phyloP scores from a whole-genome alignment of 306 rosid genomes.

The Prunus armeniaca region DNA sequence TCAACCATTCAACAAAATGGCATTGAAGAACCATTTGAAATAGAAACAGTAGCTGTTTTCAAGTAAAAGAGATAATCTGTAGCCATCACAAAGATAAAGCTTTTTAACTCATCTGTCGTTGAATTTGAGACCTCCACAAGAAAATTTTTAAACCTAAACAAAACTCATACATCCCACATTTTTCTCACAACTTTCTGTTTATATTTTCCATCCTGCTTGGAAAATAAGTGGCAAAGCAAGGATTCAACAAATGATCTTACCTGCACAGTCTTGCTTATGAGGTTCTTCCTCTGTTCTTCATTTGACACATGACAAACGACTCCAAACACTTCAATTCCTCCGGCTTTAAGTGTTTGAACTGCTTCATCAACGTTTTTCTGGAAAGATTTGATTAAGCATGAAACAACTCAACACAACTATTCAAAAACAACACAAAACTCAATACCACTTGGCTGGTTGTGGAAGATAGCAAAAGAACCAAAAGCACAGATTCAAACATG shows the following conservation, averaged over 20 bases:
- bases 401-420: background rate
- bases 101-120: background rate
- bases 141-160: background rate
- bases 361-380: slow-evolving; percentile 96
- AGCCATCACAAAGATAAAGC: too few species aligned
- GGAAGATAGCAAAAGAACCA: background rate
- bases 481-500: background rate
- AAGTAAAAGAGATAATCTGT: background rate
- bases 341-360: slow-evolving; percentile 56
- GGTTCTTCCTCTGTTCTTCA: slow-evolving; percentile 72
- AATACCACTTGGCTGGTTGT: background rate
- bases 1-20: slow-evolving; percentile 4
- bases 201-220: background rate
- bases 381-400: slow-evolving; percentile 13
- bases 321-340: slow-evolving; percentile 70
- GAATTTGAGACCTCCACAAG: background rate
- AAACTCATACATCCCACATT: background rate
- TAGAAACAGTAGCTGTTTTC: background rate
- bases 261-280: slow-evolving; percentile 69
- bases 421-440: background rate
- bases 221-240: background rate
- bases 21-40: slow-evolving; percentile 1
- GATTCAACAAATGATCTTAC: slow-evolving; percentile 28
- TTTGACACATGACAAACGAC: slow-evolving; percentile 85
- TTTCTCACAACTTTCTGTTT: background rate